These are phyloP conservation scores for Saccharomycopsis microspora DNA, from an alignment of 805 yeast species.

Conservation along the genomic window DNA sequence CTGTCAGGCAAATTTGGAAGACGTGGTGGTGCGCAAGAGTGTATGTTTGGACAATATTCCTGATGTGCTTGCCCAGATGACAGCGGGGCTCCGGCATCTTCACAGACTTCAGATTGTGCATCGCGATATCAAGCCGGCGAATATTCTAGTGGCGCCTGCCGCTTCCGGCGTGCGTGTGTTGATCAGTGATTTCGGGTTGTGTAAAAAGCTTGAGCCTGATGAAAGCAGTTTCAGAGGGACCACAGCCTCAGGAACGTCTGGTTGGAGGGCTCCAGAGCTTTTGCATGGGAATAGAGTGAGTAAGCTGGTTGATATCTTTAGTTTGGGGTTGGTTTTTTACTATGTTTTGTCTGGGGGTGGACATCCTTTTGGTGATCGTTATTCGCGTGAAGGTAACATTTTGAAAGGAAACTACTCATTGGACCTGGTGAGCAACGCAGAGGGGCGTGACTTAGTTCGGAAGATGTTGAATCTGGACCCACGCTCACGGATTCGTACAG, in stretches of 20 bases:
- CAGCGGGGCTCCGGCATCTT: constrained; percentile 74
- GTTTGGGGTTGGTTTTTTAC: constrained; percentile 89
- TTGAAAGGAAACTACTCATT: constrained; percentile 53
- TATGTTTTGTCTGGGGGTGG: constrained; percentile 72
- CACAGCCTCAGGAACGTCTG: constrained; percentile 92
- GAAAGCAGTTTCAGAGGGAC: constrained; percentile 92
- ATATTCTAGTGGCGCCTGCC: constrained; percentile 15
- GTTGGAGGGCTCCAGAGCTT: constrained; percentile 97
- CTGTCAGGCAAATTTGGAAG: constrained; percentile 83
- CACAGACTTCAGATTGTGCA: constrained; percentile 90
- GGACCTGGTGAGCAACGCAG: constrained; percentile 27
- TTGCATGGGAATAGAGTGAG: constrained; percentile 22
- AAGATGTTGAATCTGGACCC: constrained; percentile 69
- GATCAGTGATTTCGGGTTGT: constrained; percentile 92
- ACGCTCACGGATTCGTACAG: constrained; percentile 56
- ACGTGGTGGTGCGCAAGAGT: constrained; percentile 48
- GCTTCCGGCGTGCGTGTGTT: constrained; percentile 40
- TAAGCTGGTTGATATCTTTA: constrained; percentile 85
- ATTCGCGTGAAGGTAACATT: constrained; percentile 80
- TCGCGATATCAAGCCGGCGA: constrained; percentile 53
- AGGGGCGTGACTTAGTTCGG: constrained; percentile 61
- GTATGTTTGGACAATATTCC: constrained; percentile 23
- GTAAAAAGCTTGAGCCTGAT: constrained; percentile 83
- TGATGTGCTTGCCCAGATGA: constrained; percentile 59
- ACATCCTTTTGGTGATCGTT: constrained; percentile 95